Evolutionary conservation across 495 filamentous ascomycete species (phyloP).

Genomic region (Podospora conica): DNA sequence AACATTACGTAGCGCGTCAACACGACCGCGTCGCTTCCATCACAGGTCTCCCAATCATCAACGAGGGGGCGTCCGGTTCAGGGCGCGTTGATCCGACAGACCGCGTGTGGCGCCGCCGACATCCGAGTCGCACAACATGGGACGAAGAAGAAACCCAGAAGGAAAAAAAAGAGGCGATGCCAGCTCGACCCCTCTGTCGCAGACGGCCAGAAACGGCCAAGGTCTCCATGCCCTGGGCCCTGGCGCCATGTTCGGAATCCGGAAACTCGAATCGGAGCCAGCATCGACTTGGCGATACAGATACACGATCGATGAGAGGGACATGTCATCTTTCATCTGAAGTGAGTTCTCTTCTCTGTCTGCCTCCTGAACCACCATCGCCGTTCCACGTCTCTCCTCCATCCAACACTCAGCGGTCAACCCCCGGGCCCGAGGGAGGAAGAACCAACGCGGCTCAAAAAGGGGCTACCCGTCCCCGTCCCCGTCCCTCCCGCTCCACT

Average conservation of each 20-base stretch:
- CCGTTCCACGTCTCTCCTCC: not conserved
- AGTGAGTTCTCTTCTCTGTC: not conserved
- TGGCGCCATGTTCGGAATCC: not conserved
- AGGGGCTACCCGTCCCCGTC: not conserved
- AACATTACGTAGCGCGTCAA: constrained; percentile 7
- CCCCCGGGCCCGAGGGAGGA: not conserved
- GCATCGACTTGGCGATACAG: not conserved
- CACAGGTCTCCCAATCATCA: not conserved
- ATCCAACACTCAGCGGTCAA: not conserved
- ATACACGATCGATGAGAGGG: not conserved
- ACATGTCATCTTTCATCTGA: not conserved
- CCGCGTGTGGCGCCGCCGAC: not conserved
- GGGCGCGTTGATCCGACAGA: not conserved
- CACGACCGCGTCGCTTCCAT: not conserved
- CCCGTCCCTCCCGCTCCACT: not conserved
- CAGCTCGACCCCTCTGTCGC: constrained; percentile 1
- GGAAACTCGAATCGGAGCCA: constrained; percentile 2
- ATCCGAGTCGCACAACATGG: constrained; percentile 1
- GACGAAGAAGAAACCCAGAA: constrained; percentile 8
- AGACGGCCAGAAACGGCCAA: constrained; percentile 11
- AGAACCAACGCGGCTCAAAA: not conserved
- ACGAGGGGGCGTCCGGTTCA: not conserved
- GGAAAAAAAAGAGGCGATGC: not conserved
- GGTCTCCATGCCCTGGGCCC: not conserved
- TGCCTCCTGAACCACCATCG: too few relatives aligned